Evolutionary conservation across 2,329 filamentous ascomycete species (phyloP).

Genomic region (Chaetomium globosum): DNA sequence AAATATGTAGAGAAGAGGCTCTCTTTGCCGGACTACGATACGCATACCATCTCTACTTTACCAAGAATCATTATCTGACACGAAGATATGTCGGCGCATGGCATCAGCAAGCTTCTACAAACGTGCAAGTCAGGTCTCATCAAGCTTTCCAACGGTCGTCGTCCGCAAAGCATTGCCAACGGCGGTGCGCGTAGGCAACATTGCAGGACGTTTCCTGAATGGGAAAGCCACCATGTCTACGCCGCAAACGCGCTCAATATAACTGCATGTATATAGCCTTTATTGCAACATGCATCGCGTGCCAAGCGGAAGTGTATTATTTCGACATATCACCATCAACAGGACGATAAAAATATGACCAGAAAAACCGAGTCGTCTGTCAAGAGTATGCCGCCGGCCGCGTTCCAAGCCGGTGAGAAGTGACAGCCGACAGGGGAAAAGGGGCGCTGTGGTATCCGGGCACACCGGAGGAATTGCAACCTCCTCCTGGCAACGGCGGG

Average conservation of each 20-base stretch:
- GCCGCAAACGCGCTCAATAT: neutral
- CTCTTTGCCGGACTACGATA: no score
- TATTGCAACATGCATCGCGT: neutral
- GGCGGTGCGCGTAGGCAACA: neutral
- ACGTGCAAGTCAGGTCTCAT: neutral
- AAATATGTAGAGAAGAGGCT: no score
- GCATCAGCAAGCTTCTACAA: no score
- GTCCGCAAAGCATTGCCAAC: neutral
- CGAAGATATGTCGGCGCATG: no score
- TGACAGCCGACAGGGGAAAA: neutral
- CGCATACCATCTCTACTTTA: no score
- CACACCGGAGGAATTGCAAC: neutral
- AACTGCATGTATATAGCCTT: neutral
- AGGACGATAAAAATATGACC: neutral
- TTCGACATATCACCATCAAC: neutral
- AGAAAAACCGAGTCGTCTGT: neutral
- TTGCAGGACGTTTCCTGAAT: neutral
- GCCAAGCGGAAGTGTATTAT: slow-evolving; percentile 8
- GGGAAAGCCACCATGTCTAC: neutral
- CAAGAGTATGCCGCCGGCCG: no score
- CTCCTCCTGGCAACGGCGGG: neutral
- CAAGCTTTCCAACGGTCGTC: neutral
- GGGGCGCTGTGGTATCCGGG: neutral
- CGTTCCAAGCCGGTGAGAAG: neutral
- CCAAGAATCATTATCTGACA: no score